phyloP scores from a whole-genome alignment of 179 eudicot species.

The Beta lomatogona region DNA sequence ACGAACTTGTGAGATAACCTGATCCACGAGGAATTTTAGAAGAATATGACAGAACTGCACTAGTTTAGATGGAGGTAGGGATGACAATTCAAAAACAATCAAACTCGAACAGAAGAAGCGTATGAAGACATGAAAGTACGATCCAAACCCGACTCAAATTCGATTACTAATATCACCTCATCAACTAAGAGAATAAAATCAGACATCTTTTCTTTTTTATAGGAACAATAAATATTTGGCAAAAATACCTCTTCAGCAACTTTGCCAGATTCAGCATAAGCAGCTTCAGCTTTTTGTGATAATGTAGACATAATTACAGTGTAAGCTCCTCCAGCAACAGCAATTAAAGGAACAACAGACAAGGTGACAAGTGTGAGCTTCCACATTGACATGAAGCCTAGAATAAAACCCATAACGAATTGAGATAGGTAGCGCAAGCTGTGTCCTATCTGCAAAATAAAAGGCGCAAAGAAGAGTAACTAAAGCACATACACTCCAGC shows the following conservation, averaged over 20 bases:
- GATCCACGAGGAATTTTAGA: slow-evolving; percentile 14
- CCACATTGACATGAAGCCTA: slow-evolving; percentile 69
- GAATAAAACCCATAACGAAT: slow-evolving; percentile 52
- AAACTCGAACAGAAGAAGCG: too few species aligned
- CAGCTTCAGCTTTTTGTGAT: slow-evolving; percentile 62
- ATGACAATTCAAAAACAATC: too few species aligned
- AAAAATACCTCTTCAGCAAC: slow-evolving; percentile 61
- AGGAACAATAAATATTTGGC: too few species aligned
- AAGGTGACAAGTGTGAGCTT: slow-evolving; percentile 68
- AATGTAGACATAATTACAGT: slow-evolving; percentile 55
- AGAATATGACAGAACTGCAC: background rate
- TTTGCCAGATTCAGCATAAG: slow-evolving; percentile 73
- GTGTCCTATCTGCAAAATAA: slow-evolving; percentile 62
- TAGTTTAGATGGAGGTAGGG: background rate
- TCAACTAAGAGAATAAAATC: too few species aligned
- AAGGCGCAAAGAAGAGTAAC: background rate
- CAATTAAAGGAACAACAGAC: slow-evolving; percentile 67
- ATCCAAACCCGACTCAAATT: too few species aligned
- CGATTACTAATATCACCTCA: too few species aligned
- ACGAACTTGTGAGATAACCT: slow-evolving; percentile 62
- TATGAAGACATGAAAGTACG: too few species aligned
- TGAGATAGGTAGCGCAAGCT: slow-evolving; percentile 66
- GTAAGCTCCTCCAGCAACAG: slow-evolving; percentile 65
- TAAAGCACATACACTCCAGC: background rate
- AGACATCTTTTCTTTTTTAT: too few species aligned